Percentiles rank a stretch among this genome's conserved stretches.
Conservation (phyloP, 441 rosid genomes). For the Melastoma candidum region DNA sequence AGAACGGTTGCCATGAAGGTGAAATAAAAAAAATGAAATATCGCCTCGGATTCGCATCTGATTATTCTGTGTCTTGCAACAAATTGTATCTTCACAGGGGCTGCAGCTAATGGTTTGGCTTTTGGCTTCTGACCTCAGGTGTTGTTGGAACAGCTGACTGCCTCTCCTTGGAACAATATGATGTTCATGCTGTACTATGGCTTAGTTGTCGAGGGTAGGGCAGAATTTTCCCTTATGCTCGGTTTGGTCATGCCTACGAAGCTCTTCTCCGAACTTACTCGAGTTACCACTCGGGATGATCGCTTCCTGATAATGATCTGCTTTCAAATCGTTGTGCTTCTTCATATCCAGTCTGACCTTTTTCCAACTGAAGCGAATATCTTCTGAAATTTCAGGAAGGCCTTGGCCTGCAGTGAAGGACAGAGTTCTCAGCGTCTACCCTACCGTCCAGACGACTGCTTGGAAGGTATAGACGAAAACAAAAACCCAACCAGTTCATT, state of each 20-base stretch:
- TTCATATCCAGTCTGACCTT: neutral
- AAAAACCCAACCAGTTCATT: neutral
- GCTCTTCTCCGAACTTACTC: neutral
- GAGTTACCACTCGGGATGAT: no score
- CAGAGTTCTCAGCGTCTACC: slow-evolving; percentile 56
- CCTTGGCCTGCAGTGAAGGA: slow-evolving; percentile 54
- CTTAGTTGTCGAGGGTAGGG: slow-evolving; percentile 73
- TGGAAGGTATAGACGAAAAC: slow-evolving; percentile 54
- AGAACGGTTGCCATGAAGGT: slow-evolving; percentile 81
- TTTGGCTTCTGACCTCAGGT: slow-evolving; percentile 33
- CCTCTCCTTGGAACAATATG: slow-evolving; percentile 87
- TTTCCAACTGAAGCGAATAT: neutral
- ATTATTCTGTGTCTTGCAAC: neutral
- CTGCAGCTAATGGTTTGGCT: neutral
- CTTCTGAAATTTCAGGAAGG: slow-evolving; percentile 44
- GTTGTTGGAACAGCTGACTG: slow-evolving; percentile 68
- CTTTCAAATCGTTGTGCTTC: neutral
- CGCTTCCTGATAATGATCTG: no score
- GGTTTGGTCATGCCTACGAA: neutral
- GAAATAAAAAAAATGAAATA: neutral
- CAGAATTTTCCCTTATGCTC: no score
- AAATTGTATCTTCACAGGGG: neutral
- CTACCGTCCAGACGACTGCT: slow-evolving; percentile 62
- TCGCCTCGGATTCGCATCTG: neutral
- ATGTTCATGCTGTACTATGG: slow-evolving; percentile 79